Evolutionary conservation across 208 protist genomes (phyloP).

Genomic region (Leishmania tropica): DNA sequence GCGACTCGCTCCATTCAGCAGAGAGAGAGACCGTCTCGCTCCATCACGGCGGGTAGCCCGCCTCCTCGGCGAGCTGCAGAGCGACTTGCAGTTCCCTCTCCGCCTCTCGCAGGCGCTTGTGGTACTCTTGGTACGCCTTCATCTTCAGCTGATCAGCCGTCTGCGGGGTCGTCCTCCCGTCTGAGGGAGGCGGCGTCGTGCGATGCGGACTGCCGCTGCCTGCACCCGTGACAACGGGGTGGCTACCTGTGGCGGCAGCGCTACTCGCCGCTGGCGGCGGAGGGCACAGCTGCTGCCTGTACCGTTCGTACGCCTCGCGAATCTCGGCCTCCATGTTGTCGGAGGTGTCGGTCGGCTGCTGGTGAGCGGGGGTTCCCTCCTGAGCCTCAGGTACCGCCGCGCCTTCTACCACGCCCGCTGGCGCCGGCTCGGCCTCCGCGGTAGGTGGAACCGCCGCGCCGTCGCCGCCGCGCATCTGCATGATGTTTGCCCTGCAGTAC

Average conservation of each 20-base stretch:
- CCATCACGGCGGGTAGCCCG: slow-evolving; percentile 1
- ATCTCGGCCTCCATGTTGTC: slow-evolving; percentile 26
- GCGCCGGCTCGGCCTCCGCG: not conserved
- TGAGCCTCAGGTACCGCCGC: not conserved
- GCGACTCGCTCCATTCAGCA: not conserved
- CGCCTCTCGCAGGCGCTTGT: slow-evolving; percentile 25
- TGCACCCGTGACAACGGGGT: not conserved
- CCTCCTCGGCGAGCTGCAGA: slow-evolving; percentile 20
- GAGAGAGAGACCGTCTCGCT: not conserved
- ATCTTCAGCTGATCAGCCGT: slow-evolving; percentile 28
- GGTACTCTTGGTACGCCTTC: slow-evolving; percentile 34
- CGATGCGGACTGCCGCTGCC: not conserved
- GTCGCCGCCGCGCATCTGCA: slow-evolving; percentile 28
- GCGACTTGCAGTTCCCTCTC: slow-evolving; percentile 27
- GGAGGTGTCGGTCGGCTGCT: not conserved
- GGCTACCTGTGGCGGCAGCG: not conserved
- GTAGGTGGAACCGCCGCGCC: not conserved
- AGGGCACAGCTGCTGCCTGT: slow-evolving; percentile 15
- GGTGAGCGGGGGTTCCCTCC: not conserved
- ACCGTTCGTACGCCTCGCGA: slow-evolving; percentile 34
- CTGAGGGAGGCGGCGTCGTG: not conserved
- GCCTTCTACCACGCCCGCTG: slow-evolving; percentile 5
- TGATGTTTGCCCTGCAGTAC: slow-evolving; percentile 77
- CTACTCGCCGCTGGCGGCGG: not conserved
- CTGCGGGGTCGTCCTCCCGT: not conserved